Base-by-base conservation (phyloP, 768 basidiomycete species). In the Leccinum arenicola region DNA sequence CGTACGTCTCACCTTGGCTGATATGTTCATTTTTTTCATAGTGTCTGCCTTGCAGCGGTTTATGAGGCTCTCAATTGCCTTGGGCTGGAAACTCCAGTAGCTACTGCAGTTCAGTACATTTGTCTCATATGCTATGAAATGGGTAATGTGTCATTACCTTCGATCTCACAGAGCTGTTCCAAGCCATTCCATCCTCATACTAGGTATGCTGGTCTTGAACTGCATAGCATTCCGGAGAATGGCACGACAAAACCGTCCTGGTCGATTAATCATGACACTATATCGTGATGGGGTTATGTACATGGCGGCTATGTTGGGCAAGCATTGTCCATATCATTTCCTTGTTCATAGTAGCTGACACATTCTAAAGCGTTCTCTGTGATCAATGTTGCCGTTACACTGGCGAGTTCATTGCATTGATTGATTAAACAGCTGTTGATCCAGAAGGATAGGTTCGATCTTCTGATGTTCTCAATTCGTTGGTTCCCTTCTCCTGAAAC, bases 201-300 rank as follows among this genome's bases (percentile, higher is more conserved):
- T 23, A 67, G 66, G 66, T 51, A 64, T 67, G 45, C 21, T 67
- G 19, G 23, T 15, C 33, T 56, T 67, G 52, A 64, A 67, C 52
- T 59, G 58, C 48, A 43, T 60, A 45, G 62, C 66, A 33, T 64
- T 64, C 38, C 21, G 38, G 17, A 64, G 21, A 55, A 62, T 67
- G 60, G 60, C 52, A 49, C 48, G 35, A 31, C 57, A 60, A 9
- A 58, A 29, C 48, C 17, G 49, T 21, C 62, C 62, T 3, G 49
- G 61, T 49, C 61, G 10, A 23, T 17, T 68, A 4, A 50, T 65
- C 21, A 62, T 45, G 21, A 65, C 51, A 10, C 45, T 68, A 23
- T 63, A 65, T 51, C 56, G 63, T 29, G 66, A 68, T 14, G 64
- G 66, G 9, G 31, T 68, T 19, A 35, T 68, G 51, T 67, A 67